Evolutionary conservation across 108 stramenopile species (phyloP), one percentile per base, ranked within the genome.

Genomic region (Phaeodactylum tricornutum): DNA sequence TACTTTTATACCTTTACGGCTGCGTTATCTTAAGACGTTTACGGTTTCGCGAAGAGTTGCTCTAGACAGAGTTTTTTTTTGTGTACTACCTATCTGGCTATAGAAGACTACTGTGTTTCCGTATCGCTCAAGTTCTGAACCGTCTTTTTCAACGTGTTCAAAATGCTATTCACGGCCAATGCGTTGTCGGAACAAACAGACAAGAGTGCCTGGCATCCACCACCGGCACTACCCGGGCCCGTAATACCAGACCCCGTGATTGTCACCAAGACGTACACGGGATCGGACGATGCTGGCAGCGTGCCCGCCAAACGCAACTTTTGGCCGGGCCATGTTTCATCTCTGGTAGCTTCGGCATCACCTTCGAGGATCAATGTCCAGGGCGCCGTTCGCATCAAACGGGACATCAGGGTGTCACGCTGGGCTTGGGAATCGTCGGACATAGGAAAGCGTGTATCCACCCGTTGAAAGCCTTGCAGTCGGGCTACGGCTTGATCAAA

Each of bases 111-210:
- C n/a, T n/a, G n/a, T n/a, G n/a, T n/a, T n/a, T n/a, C n/a, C n/a
- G n/a, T n/a, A n/a, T n/a, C n/a, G n/a, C n/a, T n/a, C n/a, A n/a
- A n/a, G n/a, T n/a, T n/a, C n/a, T 41, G 39, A 41, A 41, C 8
- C 14, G 6, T 41, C 39, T 41, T 41, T 38, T 82, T 82, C 34
- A 82, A 27, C 7, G 67, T 39, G 50, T 57, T 72, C 27, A 69
- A 31, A 32, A 87, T 72, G 47, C 61, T 78, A 50, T 79, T 83
- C 8, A 62, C 57, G 11, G 77, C 83, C 65, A 85, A 59, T 0
- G 78, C 80, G 59, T 83, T 64, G 32, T 85, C 79, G 46, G 80
- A 78, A 50, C 81, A 82, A n/a, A 84, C 76, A 36, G 48, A 50
- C 22, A 84, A 64, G n/a, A n/a, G n/a, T n/a, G n/a, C n/a, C 14